These are phyloP conservation scores for Triticum timopheevii DNA, from an alignment of 176 grass and related monocot genomes.

Conservation along the genomic window DNA sequence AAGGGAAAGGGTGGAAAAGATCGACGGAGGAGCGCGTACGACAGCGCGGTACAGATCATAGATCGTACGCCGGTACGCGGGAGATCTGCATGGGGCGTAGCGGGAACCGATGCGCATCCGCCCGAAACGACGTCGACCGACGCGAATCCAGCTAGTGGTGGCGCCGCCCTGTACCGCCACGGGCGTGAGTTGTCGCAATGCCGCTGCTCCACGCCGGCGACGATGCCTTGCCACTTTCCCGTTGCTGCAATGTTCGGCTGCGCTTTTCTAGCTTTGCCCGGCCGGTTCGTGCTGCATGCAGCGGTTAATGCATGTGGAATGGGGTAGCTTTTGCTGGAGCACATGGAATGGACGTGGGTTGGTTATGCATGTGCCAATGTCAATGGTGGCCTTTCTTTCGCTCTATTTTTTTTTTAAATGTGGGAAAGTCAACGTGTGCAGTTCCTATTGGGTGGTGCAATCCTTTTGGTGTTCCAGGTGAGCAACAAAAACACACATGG, in stretches of 20 bases:
- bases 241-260: not conserved
- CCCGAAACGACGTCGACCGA: slow-evolving; percentile 21
- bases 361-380: too few species aligned
- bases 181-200: slow-evolving; percentile 1
- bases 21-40: not conserved
- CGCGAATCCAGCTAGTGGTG: not conserved
- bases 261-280: not conserved
- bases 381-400: too few species aligned
- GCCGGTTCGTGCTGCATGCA: not conserved
- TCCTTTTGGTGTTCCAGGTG: not conserved
- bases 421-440: not conserved
- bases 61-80: not conserved
- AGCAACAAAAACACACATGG: not conserved
- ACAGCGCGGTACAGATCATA: not conserved
- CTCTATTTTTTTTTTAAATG: too few species aligned
- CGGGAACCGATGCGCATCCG: slow-evolving; percentile 32
- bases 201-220: not conserved
- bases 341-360: not conserved
- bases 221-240: too few species aligned
- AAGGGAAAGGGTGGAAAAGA: not conserved
- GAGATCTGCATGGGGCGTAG: not conserved
- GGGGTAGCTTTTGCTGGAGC: not conserved
- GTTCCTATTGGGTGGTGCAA: not conserved
- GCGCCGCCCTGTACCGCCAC: not conserved
- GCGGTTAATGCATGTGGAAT: too few species aligned